phyloP scores from a whole-genome alignment of 495 filamentous ascomycete species.

The Tetracladium marchalianum region DNA sequence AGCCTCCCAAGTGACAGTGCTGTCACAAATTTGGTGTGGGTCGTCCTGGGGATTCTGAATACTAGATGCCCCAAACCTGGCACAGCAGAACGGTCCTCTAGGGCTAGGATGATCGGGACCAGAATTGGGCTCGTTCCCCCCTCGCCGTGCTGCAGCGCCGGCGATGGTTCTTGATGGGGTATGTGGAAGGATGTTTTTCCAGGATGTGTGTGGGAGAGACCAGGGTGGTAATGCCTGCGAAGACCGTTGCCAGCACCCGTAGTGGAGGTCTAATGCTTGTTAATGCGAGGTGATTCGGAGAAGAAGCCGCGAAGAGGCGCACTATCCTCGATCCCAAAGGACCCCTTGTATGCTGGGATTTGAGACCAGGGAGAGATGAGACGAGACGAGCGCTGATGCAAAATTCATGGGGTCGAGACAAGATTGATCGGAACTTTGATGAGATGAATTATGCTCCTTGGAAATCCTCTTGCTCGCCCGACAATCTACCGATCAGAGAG shows the following conservation, averaged over 20 bases:
- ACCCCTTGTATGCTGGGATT: slow-evolving; percentile 17
- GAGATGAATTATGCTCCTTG: too few species aligned
- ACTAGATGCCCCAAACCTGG: slow-evolving; percentile 19
- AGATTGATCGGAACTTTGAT: too few species aligned
- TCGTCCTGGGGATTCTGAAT: slow-evolving; percentile 16
- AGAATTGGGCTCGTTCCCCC: slow-evolving; percentile 8
- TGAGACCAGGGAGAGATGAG: slow-evolving; percentile 15
- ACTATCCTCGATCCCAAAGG: slow-evolving; percentile 9
- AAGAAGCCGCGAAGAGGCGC: slow-evolving; percentile 14
- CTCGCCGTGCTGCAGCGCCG: slow-evolving; percentile 7
- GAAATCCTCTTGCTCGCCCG: too few species aligned
- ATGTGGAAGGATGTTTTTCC: slow-evolving; percentile 12
- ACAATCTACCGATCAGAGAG: too few species aligned
- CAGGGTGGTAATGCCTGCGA: slow-evolving; percentile 15
- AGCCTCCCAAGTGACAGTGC: slow-evolving; percentile 12
- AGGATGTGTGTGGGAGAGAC: slow-evolving; percentile 7
- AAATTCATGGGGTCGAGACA: too few species aligned
- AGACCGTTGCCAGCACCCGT: slow-evolving; percentile 17
- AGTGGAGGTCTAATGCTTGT: slow-evolving; percentile 17
- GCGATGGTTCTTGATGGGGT: slow-evolving; percentile 13
- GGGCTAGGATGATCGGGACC: slow-evolving; percentile 10
- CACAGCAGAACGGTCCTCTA: slow-evolving; percentile 4
- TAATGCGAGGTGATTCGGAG: slow-evolving; percentile 19
- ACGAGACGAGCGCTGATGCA: slow-evolving; percentile 14
- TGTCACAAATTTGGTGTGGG: slow-evolving; percentile 22